phyloP scores from a whole-genome alignment of 257 asterid genomes.

The Cynanchum wilfordii region DNA sequence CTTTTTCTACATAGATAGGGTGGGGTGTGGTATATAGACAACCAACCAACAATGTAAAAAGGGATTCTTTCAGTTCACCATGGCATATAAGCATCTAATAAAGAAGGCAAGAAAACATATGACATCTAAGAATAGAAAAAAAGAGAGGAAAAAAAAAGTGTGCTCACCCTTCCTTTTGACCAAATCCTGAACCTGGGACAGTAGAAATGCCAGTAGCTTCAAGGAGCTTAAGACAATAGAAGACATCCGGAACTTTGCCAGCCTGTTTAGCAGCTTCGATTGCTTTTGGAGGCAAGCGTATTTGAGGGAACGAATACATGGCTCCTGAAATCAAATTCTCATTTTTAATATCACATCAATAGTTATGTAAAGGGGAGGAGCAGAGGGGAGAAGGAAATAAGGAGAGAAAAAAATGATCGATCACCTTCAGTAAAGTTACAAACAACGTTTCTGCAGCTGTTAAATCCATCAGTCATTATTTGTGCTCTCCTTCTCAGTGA shows the following conservation, averaged over 20 bases:
- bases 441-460: slow-evolving; percentile 95
- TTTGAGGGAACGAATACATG: slow-evolving; percentile 99
- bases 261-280: slow-evolving; percentile 77
- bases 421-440: slow-evolving; percentile 98
- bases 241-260: slow-evolving; percentile 88
- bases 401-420: not conserved
- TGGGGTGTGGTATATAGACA: not conserved
- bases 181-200: slow-evolving; percentile 98
- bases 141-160: not conserved
- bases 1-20: not conserved
- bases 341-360: not conserved
- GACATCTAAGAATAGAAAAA: not conserved
- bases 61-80: not conserved
- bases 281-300: slow-evolving; percentile 90
- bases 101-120: not conserved
- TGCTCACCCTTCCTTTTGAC: slow-evolving; percentile 95
- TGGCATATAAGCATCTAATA: not conserved
- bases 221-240: slow-evolving; percentile 88
- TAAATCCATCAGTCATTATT: slow-evolving; percentile 94
- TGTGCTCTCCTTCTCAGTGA: slow-evolving; percentile 91
- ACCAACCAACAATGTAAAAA: not conserved
- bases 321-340: slow-evolving; percentile 58
- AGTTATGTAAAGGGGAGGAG: not conserved
- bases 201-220: slow-evolving; percentile 99
- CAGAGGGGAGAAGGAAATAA: no score